Conservation (phyloP, 306 rosid species). For the Prunus fruticosa region DNA sequence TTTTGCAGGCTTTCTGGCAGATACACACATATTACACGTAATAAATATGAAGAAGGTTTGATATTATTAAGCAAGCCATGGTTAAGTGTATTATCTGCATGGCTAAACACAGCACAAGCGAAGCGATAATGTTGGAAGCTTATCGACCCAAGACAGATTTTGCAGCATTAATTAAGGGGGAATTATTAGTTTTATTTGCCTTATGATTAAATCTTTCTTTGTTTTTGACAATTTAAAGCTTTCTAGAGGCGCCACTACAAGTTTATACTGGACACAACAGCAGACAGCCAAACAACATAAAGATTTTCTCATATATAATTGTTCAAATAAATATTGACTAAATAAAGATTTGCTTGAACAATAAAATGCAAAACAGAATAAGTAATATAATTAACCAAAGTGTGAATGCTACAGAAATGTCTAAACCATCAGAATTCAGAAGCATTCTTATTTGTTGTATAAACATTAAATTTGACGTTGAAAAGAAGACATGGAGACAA, state of each 20-base stretch:
- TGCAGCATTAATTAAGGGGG: not conserved
- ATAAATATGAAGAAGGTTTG: no score
- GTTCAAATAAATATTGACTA: no score
- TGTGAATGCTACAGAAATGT: not conserved
- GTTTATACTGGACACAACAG: not conserved
- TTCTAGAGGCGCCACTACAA: no score
- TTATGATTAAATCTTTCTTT: not conserved
- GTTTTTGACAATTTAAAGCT: not conserved
- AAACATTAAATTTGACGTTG: not conserved
- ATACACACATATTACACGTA: no score
- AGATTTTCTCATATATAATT: not conserved
- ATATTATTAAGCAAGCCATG: no score
- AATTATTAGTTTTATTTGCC: not conserved
- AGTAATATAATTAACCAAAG: not conserved
- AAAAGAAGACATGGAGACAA: not conserved
- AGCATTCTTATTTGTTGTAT: no score
- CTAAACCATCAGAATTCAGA: no score
- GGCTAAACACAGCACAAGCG: conserved; percentile 3
- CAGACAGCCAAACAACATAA: not conserved
- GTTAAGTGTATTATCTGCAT: not conserved
- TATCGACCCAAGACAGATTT: conserved; percentile 7
- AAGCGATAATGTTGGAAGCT: conserved; percentile 4
- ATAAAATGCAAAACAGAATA: no score
- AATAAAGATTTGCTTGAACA: no score
- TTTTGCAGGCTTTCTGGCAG: no score